phyloP scores from a whole-genome alignment of 129 eudicot species.

The Arctium lappa region DNA sequence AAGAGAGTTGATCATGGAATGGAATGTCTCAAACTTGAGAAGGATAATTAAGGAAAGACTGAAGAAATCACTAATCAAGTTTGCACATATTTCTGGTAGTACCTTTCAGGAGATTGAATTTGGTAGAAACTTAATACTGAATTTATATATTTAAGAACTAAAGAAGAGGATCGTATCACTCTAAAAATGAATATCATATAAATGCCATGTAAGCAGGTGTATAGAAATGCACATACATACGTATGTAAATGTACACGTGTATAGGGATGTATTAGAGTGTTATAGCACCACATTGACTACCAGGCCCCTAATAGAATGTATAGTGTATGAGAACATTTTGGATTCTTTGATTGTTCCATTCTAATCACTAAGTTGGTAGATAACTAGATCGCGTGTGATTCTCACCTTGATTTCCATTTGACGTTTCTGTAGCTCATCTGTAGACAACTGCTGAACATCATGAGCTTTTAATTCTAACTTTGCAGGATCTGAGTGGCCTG shows the following conservation, averaged over 20 bases:
- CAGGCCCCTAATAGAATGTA: not conserved
- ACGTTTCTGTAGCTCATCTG: conserved; percentile 64
- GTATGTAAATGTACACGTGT: not conserved
- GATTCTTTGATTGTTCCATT: not conserved
- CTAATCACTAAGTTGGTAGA: not conserved
- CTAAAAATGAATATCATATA: no score
- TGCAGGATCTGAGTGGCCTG: conserved; percentile 87
- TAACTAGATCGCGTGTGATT: not conserved
- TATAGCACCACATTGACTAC: not conserved
- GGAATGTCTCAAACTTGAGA: no score
- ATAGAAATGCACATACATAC: not conserved
- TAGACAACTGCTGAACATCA: conserved; percentile 51
- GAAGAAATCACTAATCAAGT: no score
- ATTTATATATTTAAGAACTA: no score
- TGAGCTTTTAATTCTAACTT: conserved; percentile 63
- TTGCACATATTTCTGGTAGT: no score
- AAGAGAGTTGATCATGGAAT: no score
- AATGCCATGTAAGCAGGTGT: no score
- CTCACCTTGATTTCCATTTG: conserved; percentile 73
- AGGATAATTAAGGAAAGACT: no score
- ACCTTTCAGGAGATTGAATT: no score
- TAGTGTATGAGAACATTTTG: not conserved
- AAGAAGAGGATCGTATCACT: no score
- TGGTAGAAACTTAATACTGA: no score
- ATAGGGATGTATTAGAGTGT: not conserved